Conservation (phyloP, 2,329 filamentous ascomycete species). For the Scorias spongiosa region DNA sequence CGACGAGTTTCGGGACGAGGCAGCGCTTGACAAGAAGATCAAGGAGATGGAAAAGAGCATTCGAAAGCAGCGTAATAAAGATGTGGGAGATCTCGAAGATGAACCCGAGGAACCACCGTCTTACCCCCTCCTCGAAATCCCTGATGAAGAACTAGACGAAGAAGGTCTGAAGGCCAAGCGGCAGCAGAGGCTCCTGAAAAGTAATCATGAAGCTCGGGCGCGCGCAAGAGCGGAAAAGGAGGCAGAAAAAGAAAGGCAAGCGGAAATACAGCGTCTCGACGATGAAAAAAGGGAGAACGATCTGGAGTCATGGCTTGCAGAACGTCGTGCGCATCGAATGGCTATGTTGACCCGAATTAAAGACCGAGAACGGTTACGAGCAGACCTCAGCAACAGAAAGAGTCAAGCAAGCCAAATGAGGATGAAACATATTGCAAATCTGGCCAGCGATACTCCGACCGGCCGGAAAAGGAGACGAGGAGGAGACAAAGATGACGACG, state of each 20-base stretch:
- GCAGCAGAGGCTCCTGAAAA: slow-evolving; percentile 83
- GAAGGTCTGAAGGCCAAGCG: slow-evolving; percentile 82
- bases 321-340: slow-evolving; percentile 58
- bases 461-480: slow-evolving; percentile 68
- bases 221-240: slow-evolving; percentile 96
- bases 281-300: slow-evolving; percentile 70
- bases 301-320: slow-evolving; percentile 72
- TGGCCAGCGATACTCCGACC: slow-evolving; percentile 71
- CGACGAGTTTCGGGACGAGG: slow-evolving; percentile 85
- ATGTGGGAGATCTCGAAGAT: slow-evolving; percentile 68
- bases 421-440: slow-evolving; percentile 95
- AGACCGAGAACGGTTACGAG: slow-evolving; percentile 81
- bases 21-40: slow-evolving; percentile 66
- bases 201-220: slow-evolving; percentile 80
- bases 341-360: slow-evolving; percentile 71
- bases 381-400: slow-evolving; percentile 90
- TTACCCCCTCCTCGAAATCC: slow-evolving; percentile 75
- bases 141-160: slow-evolving; percentile 88
- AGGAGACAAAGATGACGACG: slow-evolving; percentile 89
- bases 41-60: slow-evolving; percentile 84
- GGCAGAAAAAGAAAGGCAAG: slow-evolving; percentile 68
- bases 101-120: slow-evolving; percentile 68
- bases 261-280: slow-evolving; percentile 72
- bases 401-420: slow-evolving; percentile 90
- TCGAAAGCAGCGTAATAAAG: slow-evolving; percentile 79